Base-by-base conservation (phyloP, 192 early-diverging fungal species). In the Diversispora epigaea region DNA sequence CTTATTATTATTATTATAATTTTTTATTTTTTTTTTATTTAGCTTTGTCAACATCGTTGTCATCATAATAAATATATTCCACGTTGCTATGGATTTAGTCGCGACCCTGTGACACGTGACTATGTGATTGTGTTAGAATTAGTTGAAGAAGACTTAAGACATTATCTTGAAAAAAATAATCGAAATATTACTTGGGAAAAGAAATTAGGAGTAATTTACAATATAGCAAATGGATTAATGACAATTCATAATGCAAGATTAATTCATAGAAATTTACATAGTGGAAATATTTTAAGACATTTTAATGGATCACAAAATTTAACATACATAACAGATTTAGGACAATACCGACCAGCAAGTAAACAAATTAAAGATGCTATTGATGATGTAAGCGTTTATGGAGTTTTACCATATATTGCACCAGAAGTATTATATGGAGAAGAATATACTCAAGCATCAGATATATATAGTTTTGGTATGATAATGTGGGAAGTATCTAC, bases 401-500 rank as follows among this genome's bases (percentile, higher is more conserved):
- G 65, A 8, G 19, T 67, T 22, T 47, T 67, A 67, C 43, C 17
- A 47, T 67, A 67, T 49, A 44, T 49, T n/a, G 62, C 62, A 8
- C 62, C 62, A 11, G 62, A 64, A 64, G 62, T 64, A 41, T 64
- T 64, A 43, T 19, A 7, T 64, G 62, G 62, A 6, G 32, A n/a
- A 41, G 19, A 21, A 25, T 68, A 68, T 32, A 50, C 45, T 52
- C 22, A 68, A n/a, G 47, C 44, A 5, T 22, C 47, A 21, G 66
- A 68, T 43, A 46, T 68, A 15, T 68, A 68, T 68, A 68, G 66
- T 68, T 68, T 68, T 68, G 45, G 66, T 68, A 68, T 68, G 21
- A 32, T 68, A 9, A 68, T 68, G 66, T 68, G 66, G 66, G 66
- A 68, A 50, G 49, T 68, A 4, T 15, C 66, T 15, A 25, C 66